Base-by-base conservation (phyloP, 2,329 filamentous ascomycete genomes). In the Xenoacremonium recifei region DNA sequence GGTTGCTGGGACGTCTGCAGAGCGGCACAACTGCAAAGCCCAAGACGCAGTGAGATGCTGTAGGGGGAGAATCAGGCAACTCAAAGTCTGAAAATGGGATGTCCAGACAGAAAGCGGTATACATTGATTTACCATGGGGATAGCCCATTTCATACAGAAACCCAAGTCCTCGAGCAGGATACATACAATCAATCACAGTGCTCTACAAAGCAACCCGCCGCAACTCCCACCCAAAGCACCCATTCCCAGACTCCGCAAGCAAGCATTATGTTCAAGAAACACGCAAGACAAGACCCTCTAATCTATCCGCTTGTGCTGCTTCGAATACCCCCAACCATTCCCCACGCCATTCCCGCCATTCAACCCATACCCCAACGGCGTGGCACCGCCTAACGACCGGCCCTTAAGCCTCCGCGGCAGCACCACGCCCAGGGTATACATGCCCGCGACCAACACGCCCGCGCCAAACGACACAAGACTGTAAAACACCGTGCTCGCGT, bases 401-500 rank as follows among this genome's bases (percentile, higher is more conserved):
- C 72, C 73, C 51, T 67, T 71, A 18, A 82, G 58, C 42, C 77
- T 62, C 49, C 67, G 68, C 1, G 81, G 80, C 54, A 84, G 58
- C 15, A 84, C 70, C 1, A 79, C 68, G 4, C 80, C 80, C 47
- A 82, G 72, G 44, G 82, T 82, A 62, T 82, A 84, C 42, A 77
- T 76, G 23, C 69, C 76, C 4, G 76, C 72, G 3, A 75, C 68
- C 10, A 79, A 59, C 2, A 69, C 63, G 7, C 81, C 81, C 0
- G 80, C 77, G 11, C 73, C 62, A 52, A 83, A 83, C 6, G 77
- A 76, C 3, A 82, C 71, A 9, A 84, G 52, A 44, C 75, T 72
- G 64, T 84, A 84, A 47, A 84, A 83, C 1, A 84, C 63, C 21
- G 79, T 84, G 60, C 78, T 81, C 6, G 79, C 76, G 57, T 80